These are phyloP conservation scores for Aspergillus hiratsukae DNA, from an alignment of 2,329 filamentous ascomycete species.

Conservation along the genomic window DNA sequence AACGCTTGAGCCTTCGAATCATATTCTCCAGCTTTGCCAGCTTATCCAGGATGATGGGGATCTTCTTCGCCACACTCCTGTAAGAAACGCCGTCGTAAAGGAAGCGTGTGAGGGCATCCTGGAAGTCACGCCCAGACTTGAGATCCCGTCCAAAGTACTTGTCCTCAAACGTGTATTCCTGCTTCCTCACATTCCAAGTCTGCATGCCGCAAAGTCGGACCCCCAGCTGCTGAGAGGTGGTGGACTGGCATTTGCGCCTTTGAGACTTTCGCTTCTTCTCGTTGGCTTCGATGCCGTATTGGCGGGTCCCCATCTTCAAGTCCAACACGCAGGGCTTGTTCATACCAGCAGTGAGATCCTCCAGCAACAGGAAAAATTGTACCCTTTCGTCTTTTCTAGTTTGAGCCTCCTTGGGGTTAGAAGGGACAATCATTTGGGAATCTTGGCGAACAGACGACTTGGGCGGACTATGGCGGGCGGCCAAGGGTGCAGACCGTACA, in stretches of 20 bases:
- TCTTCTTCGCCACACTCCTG: conserved; percentile 75
- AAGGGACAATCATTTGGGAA: conserved; percentile 43
- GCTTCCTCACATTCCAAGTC: conserved; percentile 81
- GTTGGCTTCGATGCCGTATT: conserved; percentile 88
- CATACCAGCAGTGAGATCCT: conserved; percentile 96
- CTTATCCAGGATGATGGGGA: conserved; percentile 81
- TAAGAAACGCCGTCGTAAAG: conserved; percentile 85
- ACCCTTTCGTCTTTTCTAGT: conserved; percentile 55
- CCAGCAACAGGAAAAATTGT: conserved; percentile 87
- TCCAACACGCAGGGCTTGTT: conserved; percentile 94
- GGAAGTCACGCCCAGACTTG: conserved; percentile 83
- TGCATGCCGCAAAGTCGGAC: conserved; percentile 94
- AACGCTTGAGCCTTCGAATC: conserved; percentile 72
- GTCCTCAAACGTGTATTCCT: conserved; percentile 91
- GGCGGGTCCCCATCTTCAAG: conserved; percentile 96
- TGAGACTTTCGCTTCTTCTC: conserved; percentile 93
- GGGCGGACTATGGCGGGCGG: neutral
- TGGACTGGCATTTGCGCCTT: conserved; percentile 84
- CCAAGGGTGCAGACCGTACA: neutral
- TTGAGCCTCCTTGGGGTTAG: conserved; percentile 74
- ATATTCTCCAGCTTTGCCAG: conserved; percentile 78
- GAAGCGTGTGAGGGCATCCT: conserved; percentile 80
- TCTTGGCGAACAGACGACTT: conserved; percentile 7
- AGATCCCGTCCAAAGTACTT: conserved; percentile 93
- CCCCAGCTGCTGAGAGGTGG: conserved; percentile 85